Evolutionary conservation across 2,329 filamentous ascomycete species (phyloP).

Genomic region (Furcasterigmium sp.): DNA sequence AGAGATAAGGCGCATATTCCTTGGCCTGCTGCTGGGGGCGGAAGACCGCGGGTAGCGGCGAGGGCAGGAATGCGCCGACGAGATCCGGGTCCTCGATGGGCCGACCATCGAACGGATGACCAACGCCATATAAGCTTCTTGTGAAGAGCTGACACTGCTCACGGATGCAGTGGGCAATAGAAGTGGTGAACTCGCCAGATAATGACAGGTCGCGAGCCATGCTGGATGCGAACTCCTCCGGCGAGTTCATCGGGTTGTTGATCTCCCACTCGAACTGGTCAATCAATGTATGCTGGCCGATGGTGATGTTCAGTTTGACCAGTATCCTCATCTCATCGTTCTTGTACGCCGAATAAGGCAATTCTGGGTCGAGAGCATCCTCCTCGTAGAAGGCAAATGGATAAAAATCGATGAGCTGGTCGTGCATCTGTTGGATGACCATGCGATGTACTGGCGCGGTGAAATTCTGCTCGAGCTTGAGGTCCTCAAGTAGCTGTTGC

Average conservation of each 20-base stretch:
- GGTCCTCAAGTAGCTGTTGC: slow-evolving; percentile 84
- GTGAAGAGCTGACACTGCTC: slow-evolving; percentile 95
- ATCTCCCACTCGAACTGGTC: slow-evolving; percentile 99
- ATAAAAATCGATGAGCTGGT: slow-evolving; percentile 90
- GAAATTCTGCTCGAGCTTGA: slow-evolving; percentile 58
- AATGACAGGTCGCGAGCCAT: slow-evolving; percentile 89
- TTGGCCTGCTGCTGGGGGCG: slow-evolving; percentile 88
- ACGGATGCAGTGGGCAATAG: slow-evolving; percentile 95
- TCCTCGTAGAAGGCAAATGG: slow-evolving; percentile 88
- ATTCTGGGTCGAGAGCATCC: slow-evolving; percentile 80
- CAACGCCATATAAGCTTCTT: slow-evolving; percentile 85
- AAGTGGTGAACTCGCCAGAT: slow-evolving; percentile 92
- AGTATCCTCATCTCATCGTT: slow-evolving; percentile 98
- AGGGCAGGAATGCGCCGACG: slow-evolving; percentile 76
- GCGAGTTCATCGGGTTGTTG: slow-evolving; percentile 88
- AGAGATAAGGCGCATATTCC: slow-evolving; percentile 89
- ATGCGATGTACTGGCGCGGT: slow-evolving; percentile 38
- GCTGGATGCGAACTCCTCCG: slow-evolving; percentile 85
- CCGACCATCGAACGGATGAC: slow-evolving; percentile 91
- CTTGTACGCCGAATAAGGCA: slow-evolving; percentile 92
- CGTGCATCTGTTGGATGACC: slow-evolving; percentile 65
- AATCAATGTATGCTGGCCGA: slow-evolving; percentile 86
- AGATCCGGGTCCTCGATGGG: slow-evolving; percentile 91
- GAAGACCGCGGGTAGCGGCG: slow-evolving; percentile 78
- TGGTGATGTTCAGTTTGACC: slow-evolving; percentile 95